Evolutionary conservation across 208 protist genomes (phyloP).

Genomic region (Strigomonas culicis): DNA sequence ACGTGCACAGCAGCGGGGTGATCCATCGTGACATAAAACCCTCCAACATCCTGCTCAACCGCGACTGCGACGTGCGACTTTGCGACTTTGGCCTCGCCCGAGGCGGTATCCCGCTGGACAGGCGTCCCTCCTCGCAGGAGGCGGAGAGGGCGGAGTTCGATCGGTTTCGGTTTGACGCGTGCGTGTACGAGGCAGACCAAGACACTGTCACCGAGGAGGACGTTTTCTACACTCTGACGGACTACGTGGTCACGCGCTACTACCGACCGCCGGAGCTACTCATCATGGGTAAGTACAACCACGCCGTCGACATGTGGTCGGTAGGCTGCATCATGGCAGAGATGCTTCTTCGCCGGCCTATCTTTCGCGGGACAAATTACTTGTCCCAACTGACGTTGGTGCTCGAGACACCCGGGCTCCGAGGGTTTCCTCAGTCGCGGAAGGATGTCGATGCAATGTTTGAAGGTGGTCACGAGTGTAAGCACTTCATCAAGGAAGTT

Average conservation of each 20-base stretch:
- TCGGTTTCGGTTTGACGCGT: conserved; percentile 18
- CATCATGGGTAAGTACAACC: conserved; percentile 87
- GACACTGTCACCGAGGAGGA: conserved; percentile 5
- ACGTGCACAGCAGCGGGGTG: conserved; percentile 66
- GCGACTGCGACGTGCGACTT: conserved; percentile 60
- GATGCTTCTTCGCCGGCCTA: conserved; percentile 91
- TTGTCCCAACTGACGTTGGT: conserved; percentile 51
- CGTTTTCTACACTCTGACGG: conserved; percentile 72
- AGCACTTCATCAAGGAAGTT: conserved; percentile 53
- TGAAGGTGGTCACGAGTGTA: conserved; percentile 60
- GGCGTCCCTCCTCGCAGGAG: neutral
- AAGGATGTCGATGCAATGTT: conserved; percentile 65
- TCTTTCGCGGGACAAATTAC: conserved; percentile 87
- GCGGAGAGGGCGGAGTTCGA: conserved; percentile 21
- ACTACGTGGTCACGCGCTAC: conserved; percentile 96
- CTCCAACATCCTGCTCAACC: conserved; percentile 68
- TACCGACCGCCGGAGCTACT: conserved; percentile 98
- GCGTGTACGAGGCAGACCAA: neutral
- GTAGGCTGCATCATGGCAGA: conserved; percentile 54
- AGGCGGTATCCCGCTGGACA: conserved; percentile 25
- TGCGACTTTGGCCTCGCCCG: conserved; percentile 76
- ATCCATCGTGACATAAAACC: conserved; percentile 84
- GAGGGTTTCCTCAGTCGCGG: conserved; percentile 60
- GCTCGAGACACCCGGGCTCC: conserved; percentile 77
- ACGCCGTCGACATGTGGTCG: conserved; percentile 85